Percentiles rank a stretch among this genome's conserved stretches.
Evolutionary conservation across 2,329 filamentous ascomycete species (phyloP).

Genomic region (Pezicula radicicola): DNA sequence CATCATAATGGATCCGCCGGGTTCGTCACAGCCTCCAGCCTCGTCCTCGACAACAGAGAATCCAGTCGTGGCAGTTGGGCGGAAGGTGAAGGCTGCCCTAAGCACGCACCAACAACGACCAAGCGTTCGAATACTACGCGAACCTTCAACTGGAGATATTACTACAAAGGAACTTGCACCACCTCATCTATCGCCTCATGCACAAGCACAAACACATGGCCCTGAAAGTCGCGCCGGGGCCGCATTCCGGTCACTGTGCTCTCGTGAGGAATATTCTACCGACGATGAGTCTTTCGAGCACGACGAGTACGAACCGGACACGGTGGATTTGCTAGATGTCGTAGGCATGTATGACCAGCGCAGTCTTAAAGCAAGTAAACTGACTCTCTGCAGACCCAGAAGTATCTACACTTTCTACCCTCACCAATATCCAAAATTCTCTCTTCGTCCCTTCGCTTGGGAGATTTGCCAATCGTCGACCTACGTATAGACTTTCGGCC

Average conservation of each 20-base stretch:
- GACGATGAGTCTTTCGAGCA: conserved; percentile 9
- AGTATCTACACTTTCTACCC: conserved; percentile 75
- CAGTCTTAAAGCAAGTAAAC: background rate
- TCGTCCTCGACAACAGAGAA: conserved; percentile 15
- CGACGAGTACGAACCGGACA: conserved; percentile 54
- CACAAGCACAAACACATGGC: background rate
- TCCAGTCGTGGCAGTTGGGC: conserved; percentile 18
- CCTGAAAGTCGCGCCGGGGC: background rate
- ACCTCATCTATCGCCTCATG: background rate
- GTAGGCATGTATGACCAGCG: conserved; percentile 46
- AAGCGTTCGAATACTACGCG: conserved; percentile 20
- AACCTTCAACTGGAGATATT: conserved; percentile 2
- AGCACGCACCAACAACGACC: conserved; percentile 14
- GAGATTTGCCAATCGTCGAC: conserved; percentile 64
- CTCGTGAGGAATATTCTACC: conserved; percentile 2
- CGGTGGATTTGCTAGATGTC: conserved; percentile 68
- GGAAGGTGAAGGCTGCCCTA: conserved; percentile 20
- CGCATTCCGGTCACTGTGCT: conserved; percentile 10
- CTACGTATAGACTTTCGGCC: conserved; percentile 17
- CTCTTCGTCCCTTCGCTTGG: conserved; percentile 80
- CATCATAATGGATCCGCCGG: conserved; percentile 5
- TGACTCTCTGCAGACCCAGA: conserved; percentile 64
- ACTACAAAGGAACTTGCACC: conserved; percentile 9
- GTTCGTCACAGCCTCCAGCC: conserved; percentile 6
- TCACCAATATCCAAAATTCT: conserved; percentile 87